Evolutionary conservation across 495 filamentous ascomycete genomes (phyloP).

Genomic region (Viridothelium virens): DNA sequence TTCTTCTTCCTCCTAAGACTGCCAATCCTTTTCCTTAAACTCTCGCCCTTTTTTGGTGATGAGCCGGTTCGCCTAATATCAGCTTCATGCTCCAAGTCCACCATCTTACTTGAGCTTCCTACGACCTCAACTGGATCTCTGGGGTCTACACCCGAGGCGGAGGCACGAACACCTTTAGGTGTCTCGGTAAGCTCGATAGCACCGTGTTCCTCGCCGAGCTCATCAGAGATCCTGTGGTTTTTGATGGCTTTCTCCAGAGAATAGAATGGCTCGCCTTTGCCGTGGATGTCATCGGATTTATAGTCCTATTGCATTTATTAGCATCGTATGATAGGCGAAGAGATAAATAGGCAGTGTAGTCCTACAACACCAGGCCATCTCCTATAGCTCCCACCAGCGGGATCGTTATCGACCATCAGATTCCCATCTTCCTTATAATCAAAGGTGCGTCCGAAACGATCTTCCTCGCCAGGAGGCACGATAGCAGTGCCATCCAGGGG

Average conservation of each 20-base stretch:
- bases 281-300: slow-evolving; percentile 62
- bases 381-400: slow-evolving; percentile 54
- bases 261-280: slow-evolving; percentile 71
- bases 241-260: slow-evolving; percentile 58
- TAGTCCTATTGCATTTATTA: slow-evolving; percentile 48
- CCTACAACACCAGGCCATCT: slow-evolving; percentile 61
- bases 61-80: slow-evolving; percentile 4
- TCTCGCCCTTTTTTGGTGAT: slow-evolving; percentile 8
- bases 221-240: slow-evolving; percentile 37
- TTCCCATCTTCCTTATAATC: slow-evolving; percentile 81
- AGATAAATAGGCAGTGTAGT: slow-evolving; percentile 16
- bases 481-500: slow-evolving; percentile 78
- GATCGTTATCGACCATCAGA: slow-evolving; percentile 62
- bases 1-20: slow-evolving; percentile 28
- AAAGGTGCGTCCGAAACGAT: slow-evolving; percentile 59
- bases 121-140: slow-evolving; percentile 24
- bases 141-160: slow-evolving; percentile 15
- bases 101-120: slow-evolving; percentile 23
- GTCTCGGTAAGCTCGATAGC: slow-evolving; percentile 17
- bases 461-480: slow-evolving; percentile 62
- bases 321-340: not conserved
- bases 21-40: slow-evolving; percentile 29
- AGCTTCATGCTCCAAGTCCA: slow-evolving; percentile 20
- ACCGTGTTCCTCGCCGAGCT: slow-evolving; percentile 23
- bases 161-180: not conserved